Conservation (phyloP, 2,329 filamentous ascomycete species). For the Dothidotthia symphoricarpi region DNA sequence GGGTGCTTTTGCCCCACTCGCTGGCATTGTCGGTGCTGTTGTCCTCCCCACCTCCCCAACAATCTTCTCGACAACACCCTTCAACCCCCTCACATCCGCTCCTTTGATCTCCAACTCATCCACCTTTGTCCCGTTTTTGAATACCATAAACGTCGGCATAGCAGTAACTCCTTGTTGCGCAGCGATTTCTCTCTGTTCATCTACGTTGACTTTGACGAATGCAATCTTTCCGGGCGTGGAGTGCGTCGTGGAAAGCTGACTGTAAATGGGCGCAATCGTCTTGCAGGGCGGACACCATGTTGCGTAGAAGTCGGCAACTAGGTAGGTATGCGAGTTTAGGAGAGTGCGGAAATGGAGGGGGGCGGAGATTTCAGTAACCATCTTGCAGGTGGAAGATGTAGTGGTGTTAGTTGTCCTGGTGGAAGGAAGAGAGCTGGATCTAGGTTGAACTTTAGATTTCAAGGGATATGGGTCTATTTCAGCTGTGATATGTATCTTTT, state of each 20-base stretch:
- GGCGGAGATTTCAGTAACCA: constrained; percentile 35
- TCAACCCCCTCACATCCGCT: constrained; percentile 29
- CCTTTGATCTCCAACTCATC: constrained; percentile 27
- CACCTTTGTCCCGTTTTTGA: constrained; percentile 33
- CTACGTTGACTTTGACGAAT: constrained; percentile 58
- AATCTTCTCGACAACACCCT: constrained; percentile 24
- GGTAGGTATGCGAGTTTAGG: constrained; percentile 35
- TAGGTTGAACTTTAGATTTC: too few species aligned
- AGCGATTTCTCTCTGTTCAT: constrained; percentile 51
- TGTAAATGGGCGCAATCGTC: constrained; percentile 53
- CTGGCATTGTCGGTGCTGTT: constrained; percentile 4
- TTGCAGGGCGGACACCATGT: constrained; percentile 60
- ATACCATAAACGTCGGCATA: constrained; percentile 37
- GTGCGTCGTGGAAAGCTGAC: constrained; percentile 52
- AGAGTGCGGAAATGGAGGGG: constrained; percentile 38
- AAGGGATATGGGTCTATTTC: too few species aligned
- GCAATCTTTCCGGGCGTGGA: constrained; percentile 45
- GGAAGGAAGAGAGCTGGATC: too few species aligned
- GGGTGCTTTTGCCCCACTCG: constrained; percentile 1
- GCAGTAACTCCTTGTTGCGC: constrained; percentile 52
- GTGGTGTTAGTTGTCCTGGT: neutral
- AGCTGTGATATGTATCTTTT: too few species aligned
- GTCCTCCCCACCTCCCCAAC: constrained; percentile 11
- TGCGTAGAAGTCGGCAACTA: constrained; percentile 54
- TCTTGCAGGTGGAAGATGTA: constrained; percentile 8